Conservation (phyloP, 768 basidiomycete species). For the Podaxis sp. region DNA sequence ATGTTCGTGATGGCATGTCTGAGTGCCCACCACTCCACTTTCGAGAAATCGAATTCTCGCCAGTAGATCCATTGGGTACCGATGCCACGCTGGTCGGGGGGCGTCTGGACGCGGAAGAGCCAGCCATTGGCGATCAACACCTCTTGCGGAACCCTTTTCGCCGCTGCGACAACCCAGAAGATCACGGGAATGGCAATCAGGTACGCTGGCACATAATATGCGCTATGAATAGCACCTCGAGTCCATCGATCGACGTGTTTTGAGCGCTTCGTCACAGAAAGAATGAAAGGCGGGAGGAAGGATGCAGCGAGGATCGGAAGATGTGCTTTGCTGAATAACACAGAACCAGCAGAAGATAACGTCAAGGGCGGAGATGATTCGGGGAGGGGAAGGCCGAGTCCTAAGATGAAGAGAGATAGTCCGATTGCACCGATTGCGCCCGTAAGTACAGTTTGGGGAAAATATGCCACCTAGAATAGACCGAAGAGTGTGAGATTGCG, state of each 20-base stretch:
- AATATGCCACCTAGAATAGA: constrained; percentile 23
- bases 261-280: constrained; percentile 21
- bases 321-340: constrained; percentile 20
- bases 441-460: constrained; percentile 25
- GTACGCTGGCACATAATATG: constrained; percentile 21
- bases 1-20: constrained; percentile 22
- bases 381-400: constrained; percentile 16
- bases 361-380: constrained; percentile 15
- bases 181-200: constrained; percentile 19
- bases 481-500: background rate
- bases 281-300: constrained; percentile 21
- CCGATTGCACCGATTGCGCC: constrained; percentile 26
- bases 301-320: constrained; percentile 22
- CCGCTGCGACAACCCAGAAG: constrained; percentile 21
- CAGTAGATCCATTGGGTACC: constrained; percentile 26
- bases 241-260: constrained; percentile 18
- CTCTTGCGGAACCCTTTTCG: constrained; percentile 1
- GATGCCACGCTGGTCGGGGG: constrained; percentile 13
- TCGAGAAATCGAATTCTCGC: constrained; percentile 23
- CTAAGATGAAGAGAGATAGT: constrained; percentile 22
- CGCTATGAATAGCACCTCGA: constrained; percentile 20
- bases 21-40: constrained; percentile 24
- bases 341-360: constrained; percentile 15
- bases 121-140: constrained; percentile 16
- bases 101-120: constrained; percentile 22